Percentiles rank a stretch among this genome's conserved stretches.
Evolutionary conservation across 768 basidiomycete genomes (phyloP).

Genomic region (Calocybe gangraenosa): DNA sequence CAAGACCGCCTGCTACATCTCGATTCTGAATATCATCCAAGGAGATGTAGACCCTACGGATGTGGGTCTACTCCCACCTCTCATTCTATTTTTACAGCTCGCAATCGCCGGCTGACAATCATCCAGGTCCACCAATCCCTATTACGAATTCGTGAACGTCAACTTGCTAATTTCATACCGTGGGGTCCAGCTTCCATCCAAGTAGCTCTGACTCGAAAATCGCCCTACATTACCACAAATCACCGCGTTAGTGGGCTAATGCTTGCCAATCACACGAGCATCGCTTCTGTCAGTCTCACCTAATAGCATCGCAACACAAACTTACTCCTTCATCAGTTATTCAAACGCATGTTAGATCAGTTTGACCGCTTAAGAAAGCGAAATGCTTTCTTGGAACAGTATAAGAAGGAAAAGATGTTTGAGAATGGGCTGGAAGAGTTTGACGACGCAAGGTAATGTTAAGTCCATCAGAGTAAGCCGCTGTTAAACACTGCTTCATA

Average conservation of each 20-base stretch:
- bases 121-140: slow-evolving; percentile 92
- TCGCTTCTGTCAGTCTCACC: slow-evolving; percentile 71
- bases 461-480: neutral
- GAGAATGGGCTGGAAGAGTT: slow-evolving; percentile 92
- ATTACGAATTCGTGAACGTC: slow-evolving; percentile 92
- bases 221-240: slow-evolving; percentile 82
- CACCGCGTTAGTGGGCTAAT: slow-evolving; percentile 97
- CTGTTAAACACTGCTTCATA: slow-evolving; percentile 22
- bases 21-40: slow-evolving; percentile 96
- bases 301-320: slow-evolving; percentile 4
- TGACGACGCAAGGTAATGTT: slow-evolving; percentile 85
- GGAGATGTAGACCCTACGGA: slow-evolving; percentile 98
- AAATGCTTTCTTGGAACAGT: slow-evolving; percentile 95
- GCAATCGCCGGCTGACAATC: neutral
- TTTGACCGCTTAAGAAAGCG: slow-evolving; percentile 83
- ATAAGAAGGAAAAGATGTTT: slow-evolving; percentile 97
- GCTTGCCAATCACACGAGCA: slow-evolving; percentile 99
- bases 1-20: slow-evolving; percentile 94
- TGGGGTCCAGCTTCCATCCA: slow-evolving; percentile 99
- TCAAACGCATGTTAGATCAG: slow-evolving; percentile 94
- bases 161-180: slow-evolving; percentile 96
- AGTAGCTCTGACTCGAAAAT: slow-evolving; percentile 89
- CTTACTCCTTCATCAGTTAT: slow-evolving; percentile 52
- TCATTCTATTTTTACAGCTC: slow-evolving; percentile 4
- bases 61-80: slow-evolving; percentile 43